Evolutionary conservation across 2,329 filamentous ascomycete species (phyloP).

Genomic region (Coniochaeta pulveracea): DNA sequence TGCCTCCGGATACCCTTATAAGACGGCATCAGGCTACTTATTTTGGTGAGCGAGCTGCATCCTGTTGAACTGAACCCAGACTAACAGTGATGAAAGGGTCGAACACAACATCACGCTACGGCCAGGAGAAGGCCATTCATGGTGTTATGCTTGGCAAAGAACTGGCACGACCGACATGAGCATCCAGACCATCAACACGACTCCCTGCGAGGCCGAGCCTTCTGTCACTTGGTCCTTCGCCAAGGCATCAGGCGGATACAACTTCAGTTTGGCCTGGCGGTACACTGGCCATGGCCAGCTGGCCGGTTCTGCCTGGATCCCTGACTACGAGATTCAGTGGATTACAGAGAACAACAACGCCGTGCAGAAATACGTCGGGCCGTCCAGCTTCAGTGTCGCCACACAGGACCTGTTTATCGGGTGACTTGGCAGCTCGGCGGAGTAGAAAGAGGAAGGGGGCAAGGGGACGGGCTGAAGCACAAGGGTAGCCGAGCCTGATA

Average conservation of each 20-base stretch:
- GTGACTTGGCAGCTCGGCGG: not conserved
- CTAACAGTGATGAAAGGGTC: not conserved
- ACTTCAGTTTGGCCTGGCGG: constrained; percentile 1
- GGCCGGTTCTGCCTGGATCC: not conserved
- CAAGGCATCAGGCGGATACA: not conserved
- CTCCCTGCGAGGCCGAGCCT: not conserved
- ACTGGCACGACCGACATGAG: not conserved
- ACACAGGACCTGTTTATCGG: constrained; percentile 1
- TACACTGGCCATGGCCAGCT: constrained; percentile 1
- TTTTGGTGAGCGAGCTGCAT: not conserved
- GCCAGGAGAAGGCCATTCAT: not conserved
- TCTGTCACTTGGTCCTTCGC: constrained; percentile 1
- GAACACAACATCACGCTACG: constrained; percentile 4
- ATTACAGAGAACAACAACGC: not conserved
- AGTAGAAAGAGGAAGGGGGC: not conserved
- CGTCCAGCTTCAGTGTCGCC: not conserved
- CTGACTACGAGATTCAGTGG: not conserved
- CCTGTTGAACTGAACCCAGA: not conserved
- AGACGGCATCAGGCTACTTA: not conserved
- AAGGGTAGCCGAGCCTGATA: not conserved
- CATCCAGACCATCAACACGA: not conserved
- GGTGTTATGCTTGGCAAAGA: constrained; percentile 4
- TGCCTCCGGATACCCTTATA: constrained; percentile 2
- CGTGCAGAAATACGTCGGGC: constrained; percentile 4
- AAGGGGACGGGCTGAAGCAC: not conserved